Conservation (phyloP, 768 basidiomycete species). For the Phaeotremella fagi region DNA sequence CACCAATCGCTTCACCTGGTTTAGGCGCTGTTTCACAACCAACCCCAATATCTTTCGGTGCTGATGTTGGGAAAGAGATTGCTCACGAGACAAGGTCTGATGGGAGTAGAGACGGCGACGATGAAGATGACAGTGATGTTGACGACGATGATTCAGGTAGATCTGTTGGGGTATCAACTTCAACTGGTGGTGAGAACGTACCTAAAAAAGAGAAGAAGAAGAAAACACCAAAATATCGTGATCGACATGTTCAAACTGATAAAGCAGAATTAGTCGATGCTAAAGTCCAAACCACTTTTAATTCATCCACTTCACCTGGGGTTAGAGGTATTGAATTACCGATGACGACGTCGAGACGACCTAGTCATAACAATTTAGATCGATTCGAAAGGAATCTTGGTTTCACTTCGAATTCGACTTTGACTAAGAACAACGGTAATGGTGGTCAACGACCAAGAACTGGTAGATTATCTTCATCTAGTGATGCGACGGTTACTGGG, state of each 20-base stretch:
- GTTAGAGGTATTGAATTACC: conserved; percentile 17
- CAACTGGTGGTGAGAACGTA: too few relatives aligned
- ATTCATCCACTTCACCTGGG: conserved; percentile 14
- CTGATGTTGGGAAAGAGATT: not conserved
- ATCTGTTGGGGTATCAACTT: conserved; percentile 54
- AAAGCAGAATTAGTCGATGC: conserved; percentile 10
- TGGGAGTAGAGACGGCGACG: conserved; percentile 44
- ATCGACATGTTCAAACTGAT: conserved; percentile 35
- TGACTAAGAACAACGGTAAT: too few relatives aligned
- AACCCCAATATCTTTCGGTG: not conserved
- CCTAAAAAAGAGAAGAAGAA: too few relatives aligned
- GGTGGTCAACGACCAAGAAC: not conserved
- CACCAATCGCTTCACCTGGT: conserved; percentile 46
- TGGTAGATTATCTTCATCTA: not conserved
- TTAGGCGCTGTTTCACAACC: conserved; percentile 41
- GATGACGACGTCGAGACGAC: not conserved
- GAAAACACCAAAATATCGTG: conserved; percentile 33
- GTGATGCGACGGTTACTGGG: too few relatives aligned
- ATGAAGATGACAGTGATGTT: conserved; percentile 50
- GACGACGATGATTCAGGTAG: conserved; percentile 45
- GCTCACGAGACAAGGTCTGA: conserved; percentile 22
- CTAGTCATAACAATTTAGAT: not conserved
- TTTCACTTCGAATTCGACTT: not conserved
- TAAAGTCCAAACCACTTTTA: conserved; percentile 20
- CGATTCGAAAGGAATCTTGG: not conserved